Evolutionary conservation across 2,329 filamentous ascomycete species (phyloP).

Genomic region (Knufia fluminis): DNA sequence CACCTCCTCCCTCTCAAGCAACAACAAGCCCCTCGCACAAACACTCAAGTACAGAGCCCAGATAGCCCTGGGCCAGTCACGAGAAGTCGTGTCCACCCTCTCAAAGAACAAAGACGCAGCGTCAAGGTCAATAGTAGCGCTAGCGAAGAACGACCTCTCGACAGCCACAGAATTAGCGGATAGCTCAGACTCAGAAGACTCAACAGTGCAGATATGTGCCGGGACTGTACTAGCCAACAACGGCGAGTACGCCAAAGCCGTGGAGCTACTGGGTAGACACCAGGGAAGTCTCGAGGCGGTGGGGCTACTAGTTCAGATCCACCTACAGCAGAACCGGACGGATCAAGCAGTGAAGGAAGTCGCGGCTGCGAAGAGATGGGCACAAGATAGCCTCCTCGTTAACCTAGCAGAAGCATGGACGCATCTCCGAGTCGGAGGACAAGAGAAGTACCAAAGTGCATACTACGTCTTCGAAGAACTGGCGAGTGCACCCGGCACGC

Average conservation of each 20-base stretch:
- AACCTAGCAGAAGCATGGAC: constrained; percentile 96
- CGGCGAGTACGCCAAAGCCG: constrained; percentile 75
- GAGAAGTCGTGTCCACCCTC: constrained; percentile 60
- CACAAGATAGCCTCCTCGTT: constrained; percentile 85
- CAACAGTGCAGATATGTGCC: constrained; percentile 68
- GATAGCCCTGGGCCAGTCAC: constrained; percentile 69
- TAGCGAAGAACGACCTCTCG: constrained; percentile 62
- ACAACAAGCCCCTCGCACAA: constrained; percentile 67
- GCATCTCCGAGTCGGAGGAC: constrained; percentile 79
- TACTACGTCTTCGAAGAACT: constrained; percentile 98
- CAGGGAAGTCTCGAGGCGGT: constrained; percentile 73
- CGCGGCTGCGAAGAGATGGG: constrained; percentile 76
- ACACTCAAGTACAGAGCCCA: constrained; percentile 73
- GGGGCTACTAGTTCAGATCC: constrained; percentile 81
- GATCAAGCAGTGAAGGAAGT: constrained; percentile 90
- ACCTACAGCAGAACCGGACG: constrained; percentile 81
- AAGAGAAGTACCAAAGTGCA: constrained; percentile 89
- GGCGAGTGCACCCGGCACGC: constrained; percentile 73
- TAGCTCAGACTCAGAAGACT: constrained; percentile 56
- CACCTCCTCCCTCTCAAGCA: constrained; percentile 64
- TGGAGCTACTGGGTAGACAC: constrained; percentile 70
- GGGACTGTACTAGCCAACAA: constrained; percentile 74
- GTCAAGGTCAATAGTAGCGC: constrained; percentile 63
- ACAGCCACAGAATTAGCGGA: constrained; percentile 59
- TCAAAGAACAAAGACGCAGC: constrained; percentile 60